Evolutionary conservation across 225 moss, liverwort and hornwort species (phyloP), one percentile per base, ranked within the genome.

Genomic region (Physcomitrellopsis africana): DNA sequence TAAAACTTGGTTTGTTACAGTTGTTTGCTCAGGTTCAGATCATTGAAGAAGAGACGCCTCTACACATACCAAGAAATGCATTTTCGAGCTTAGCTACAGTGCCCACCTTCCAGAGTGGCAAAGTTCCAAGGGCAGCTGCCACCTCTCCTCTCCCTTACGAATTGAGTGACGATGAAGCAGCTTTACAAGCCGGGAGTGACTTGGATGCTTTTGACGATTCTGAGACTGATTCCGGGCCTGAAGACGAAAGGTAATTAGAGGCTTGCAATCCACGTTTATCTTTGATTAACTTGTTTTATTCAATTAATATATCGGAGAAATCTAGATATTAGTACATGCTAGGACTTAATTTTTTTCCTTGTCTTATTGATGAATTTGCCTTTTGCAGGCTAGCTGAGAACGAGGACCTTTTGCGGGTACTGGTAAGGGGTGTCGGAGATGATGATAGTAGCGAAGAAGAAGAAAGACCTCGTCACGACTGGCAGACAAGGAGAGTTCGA

Each of bases 371-470:
- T 60, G 49, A 41, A 41, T 23, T 51, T 20, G 9, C 65, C 68
- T 47, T 68, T 17, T 32, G 67, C 57, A 65, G 75, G 75, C 52
- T 57, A 54, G 43, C 74, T 48, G 89, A 88, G 22, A 86, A 54
- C 24, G 84, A 89, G 27, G 86, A 85, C 20, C 82, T 87, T 52
- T 51, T 87, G 52, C 78, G 70, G 11, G 79, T 85, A 11, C 67
- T 81, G 4, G 88, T 88, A 29, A 77, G 81, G 47, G 88, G 79
- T 2, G 70, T 79, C 7, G 89, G 83, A 43, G 95, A 87, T 70
- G 95, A 87, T 49, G 95, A 92, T 64, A 91, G 89, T 58, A 92
- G 92, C 64, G 96, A 94, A 63, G 93, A 96, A 59, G 96, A 96
- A 59, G 96, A 89, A 46, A 83, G 92, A 73, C 75, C 72, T 60